Percentiles rank a stretch among this genome's conserved stretches.
Conservation (phyloP, 805 yeast species). For the Kodamaea leandrae region DNA sequence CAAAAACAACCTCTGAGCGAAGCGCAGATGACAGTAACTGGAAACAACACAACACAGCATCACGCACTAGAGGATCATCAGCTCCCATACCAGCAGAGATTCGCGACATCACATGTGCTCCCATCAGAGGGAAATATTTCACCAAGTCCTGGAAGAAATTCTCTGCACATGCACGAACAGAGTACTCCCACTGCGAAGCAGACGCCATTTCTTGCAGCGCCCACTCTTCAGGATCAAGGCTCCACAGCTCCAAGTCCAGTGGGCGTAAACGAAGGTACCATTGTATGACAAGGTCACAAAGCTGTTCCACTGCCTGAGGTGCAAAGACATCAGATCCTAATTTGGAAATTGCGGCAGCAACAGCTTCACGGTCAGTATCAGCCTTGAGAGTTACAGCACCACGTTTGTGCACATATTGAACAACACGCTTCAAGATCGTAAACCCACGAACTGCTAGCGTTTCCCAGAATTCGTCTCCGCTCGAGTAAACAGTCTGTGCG, state of each 20-base stretch:
- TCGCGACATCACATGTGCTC: slow-evolving; percentile 56
- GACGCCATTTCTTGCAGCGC: slow-evolving; percentile 64
- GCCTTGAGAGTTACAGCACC: slow-evolving; percentile 68
- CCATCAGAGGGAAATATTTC: slow-evolving; percentile 53
- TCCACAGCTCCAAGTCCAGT: slow-evolving; percentile 78
- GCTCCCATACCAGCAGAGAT: slow-evolving; percentile 46
- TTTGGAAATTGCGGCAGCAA: slow-evolving; percentile 52
- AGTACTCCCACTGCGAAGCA: slow-evolving; percentile 75
- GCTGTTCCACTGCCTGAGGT: slow-evolving; percentile 49
- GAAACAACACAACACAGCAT: slow-evolving; percentile 78
- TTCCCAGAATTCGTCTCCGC: slow-evolving; percentile 69
- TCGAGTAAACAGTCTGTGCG: slow-evolving; percentile 63
- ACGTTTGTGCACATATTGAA: slow-evolving; percentile 59
- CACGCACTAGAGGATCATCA: slow-evolving; percentile 63
- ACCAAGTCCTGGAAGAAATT: slow-evolving; percentile 76
- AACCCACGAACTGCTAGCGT: slow-evolving; percentile 65
- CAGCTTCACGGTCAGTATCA: slow-evolving; percentile 62
- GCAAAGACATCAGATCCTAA: slow-evolving; percentile 58
- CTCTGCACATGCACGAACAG: slow-evolving; percentile 83
- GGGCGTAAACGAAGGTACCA: slow-evolving; percentile 76
- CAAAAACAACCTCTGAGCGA: slow-evolving; percentile 64
- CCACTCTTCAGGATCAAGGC: slow-evolving; percentile 89
- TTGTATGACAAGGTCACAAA: slow-evolving; percentile 65
- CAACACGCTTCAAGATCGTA: slow-evolving; percentile 58
- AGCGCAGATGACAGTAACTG: slow-evolving; percentile 72